phyloP scores from a whole-genome alignment of 306 rosid species.

The Arachis hypogaea region DNA sequence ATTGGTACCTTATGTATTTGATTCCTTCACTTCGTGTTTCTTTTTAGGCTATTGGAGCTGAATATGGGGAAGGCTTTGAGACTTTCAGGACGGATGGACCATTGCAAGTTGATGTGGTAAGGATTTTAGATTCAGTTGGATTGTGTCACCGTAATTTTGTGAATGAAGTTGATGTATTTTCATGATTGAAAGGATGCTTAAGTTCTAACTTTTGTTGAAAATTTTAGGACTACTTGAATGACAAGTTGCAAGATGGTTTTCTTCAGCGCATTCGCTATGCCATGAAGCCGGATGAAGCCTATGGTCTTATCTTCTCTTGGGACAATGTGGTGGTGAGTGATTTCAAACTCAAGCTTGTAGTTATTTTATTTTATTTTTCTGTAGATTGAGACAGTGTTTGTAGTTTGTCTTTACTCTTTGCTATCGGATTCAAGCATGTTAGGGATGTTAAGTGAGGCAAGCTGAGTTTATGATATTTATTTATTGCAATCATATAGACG shows the following conservation, averaged over 20 bases:
- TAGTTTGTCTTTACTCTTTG: slow-evolving; percentile 37
- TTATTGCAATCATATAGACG: slow-evolving; percentile 6
- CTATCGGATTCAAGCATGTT: slow-evolving; percentile 19
- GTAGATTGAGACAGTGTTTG: slow-evolving; percentile 3
- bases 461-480: slow-evolving; percentile 24
- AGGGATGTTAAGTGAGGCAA: slow-evolving; percentile 28
- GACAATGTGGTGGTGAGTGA: slow-evolving; percentile 88
- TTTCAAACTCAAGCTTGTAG: slow-evolving; percentile 35
- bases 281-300: slow-evolving; percentile 99
- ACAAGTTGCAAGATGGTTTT: slow-evolving; percentile 91
- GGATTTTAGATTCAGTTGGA: slow-evolving; percentile 32
- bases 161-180: slow-evolving; percentile 15
- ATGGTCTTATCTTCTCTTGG: slow-evolving; percentile 95
- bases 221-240: slow-evolving; percentile 90
- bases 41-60: slow-evolving; percentile 94
- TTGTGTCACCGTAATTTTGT: background rate
- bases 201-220: slow-evolving; percentile 39
- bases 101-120: slow-evolving; percentile 92
- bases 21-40: slow-evolving; percentile 4
- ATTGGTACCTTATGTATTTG: background rate
- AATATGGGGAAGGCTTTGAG: slow-evolving; percentile 98
- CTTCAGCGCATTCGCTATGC: slow-evolving; percentile 94
- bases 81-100: slow-evolving; percentile 95
- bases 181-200: slow-evolving; percentile 34
- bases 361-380: background rate